phyloP scores from a whole-genome alignment of 805 yeast species.

The Ogataea methanolica region DNA sequence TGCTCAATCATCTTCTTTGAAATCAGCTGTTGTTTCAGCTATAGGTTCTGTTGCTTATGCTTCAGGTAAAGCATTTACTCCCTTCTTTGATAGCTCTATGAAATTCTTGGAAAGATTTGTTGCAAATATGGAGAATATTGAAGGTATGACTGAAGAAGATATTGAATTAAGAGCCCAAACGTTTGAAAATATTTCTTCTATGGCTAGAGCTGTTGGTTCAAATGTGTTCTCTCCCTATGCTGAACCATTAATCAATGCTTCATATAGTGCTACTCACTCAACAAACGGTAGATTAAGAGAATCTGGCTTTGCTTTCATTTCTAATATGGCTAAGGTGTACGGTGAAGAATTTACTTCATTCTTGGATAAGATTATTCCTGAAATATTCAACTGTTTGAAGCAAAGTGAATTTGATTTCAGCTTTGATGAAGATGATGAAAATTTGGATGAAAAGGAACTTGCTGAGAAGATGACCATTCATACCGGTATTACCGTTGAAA shows the following conservation, averaged over 20 bases:
- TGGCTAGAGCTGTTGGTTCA: constrained; percentile 96
- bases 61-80: constrained; percentile 80
- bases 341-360: constrained; percentile 86
- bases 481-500: constrained; percentile 93
- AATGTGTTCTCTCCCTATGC: constrained; percentile 83
- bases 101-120: constrained; percentile 79
- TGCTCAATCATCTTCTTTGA: constrained; percentile 70
- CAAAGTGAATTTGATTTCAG: constrained; percentile 80
- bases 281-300: constrained; percentile 86
- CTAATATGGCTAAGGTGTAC: constrained; percentile 92
- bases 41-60: constrained; percentile 97
- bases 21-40: constrained; percentile 83
- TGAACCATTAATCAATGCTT: constrained; percentile 82
- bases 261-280: constrained; percentile 71
- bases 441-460: constrained; percentile 52
- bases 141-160: constrained; percentile 83
- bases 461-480: constrained; percentile 78
- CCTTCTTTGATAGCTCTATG: constrained; percentile 80
- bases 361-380: constrained; percentile 78
- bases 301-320: constrained; percentile 88
- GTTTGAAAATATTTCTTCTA: constrained; percentile 87
- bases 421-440: constrained; percentile 49
- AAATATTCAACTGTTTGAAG: constrained; percentile 74
- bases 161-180: constrained; percentile 88
- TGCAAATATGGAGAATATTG: constrained; percentile 56